Evolutionary conservation across 164 flowering plant species (phyloP), one percentile per base, ranked within the genome.

Genomic region (Annona cherimola): DNA sequence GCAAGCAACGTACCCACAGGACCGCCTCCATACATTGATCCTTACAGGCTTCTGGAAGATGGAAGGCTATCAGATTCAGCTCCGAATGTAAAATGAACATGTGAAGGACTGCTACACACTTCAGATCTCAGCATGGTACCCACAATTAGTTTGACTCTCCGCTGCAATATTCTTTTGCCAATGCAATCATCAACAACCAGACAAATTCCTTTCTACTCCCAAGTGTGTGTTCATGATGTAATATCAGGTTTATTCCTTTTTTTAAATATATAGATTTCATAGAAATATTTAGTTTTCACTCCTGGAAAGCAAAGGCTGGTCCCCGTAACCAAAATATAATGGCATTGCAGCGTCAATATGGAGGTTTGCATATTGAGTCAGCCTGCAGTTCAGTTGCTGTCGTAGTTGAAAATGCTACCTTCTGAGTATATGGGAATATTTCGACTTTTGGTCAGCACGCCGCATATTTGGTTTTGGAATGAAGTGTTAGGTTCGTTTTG

Each of bases 21-120:
- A 19, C 83, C 84, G 35, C 92, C 96, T 4, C 87, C 80, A 11
- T 90, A 92, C 68, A 67, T 91, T 14, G 98, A 95, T 81, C 99
- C 98, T 2, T 91, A 91, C 76, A 76, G 70, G 4, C 88, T 94
- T 70, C 83, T 92, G 69, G 94, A 95, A 73, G 99, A 95, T 61
- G 91, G 88, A 63, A 88, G 89, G 75, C 77, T 91, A 44, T 82
- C 89, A 46, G 82, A 83, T 69, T 76, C 83, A 55, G 91, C 89
- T 12, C 90, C 89, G 16, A 79, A 69, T 46, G 75, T 86, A 57
- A 81, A 86, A 68, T 90, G 86, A 86, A 83, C 65, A 9, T 12
- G 6, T 12, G 18, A 63, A 42, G 41, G 45, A 42, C 64, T 74
- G n/a, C 61, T n/a, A 67, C 42, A 14, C 43, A 60, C 67, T 11